phyloP scores from a whole-genome alignment of 176 grass and related monocot species.

The Cenchrus fungigraminus region DNA sequence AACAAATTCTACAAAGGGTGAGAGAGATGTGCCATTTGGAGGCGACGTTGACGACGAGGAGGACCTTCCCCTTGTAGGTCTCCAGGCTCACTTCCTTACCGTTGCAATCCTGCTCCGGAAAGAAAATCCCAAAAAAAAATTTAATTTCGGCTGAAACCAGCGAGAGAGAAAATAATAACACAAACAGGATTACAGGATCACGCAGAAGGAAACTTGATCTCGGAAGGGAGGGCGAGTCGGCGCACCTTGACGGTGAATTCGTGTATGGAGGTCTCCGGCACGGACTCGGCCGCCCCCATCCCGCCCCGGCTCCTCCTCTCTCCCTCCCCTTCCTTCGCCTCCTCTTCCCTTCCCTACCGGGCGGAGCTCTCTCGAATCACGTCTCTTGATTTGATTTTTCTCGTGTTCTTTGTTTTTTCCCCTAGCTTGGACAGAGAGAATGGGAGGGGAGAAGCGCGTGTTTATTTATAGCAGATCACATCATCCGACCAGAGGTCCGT shows the following conservation, averaged over 20 bases:
- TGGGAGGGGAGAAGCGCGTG: background rate
- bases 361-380: constrained; percentile 17
- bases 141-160: background rate
- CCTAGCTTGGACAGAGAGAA: background rate
- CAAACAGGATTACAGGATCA: constrained; percentile 32
- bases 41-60: constrained; percentile 92
- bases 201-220: constrained; percentile 8
- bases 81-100: constrained; percentile 76
- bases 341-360: background rate
- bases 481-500: background rate
- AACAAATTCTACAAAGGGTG: background rate
- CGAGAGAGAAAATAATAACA: background rate
- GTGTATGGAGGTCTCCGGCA: constrained; percentile 77
- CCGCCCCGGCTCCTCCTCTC: constrained; percentile 13
- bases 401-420: background rate
- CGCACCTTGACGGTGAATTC: constrained; percentile 87
- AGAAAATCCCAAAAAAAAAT: background rate
- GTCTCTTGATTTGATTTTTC: constrained; percentile 37
- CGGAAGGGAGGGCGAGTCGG: background rate
- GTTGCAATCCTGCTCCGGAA: constrained; percentile 66
- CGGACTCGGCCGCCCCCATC: constrained; percentile 73
- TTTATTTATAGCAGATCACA: constrained; percentile 43
- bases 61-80: constrained; percentile 86
- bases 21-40: constrained; percentile 76
- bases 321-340: background rate